Evolutionary conservation across 371 early-diverging fungal genomes (phyloP).

Genomic region (Syncephalastrum monosporum): DNA sequence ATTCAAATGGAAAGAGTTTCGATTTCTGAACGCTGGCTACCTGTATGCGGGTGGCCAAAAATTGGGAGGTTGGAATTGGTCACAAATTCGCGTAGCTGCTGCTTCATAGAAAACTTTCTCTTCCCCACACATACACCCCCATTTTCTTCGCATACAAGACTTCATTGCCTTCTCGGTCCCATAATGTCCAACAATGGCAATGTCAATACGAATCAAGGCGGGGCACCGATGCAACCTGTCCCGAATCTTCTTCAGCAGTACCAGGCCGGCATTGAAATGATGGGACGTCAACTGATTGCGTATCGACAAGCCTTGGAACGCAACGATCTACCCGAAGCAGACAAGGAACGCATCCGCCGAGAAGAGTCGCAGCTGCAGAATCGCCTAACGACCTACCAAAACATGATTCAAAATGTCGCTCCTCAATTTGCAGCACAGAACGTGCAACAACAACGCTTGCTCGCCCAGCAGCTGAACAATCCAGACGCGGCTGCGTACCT

Average conservation of each 20-base stretch:
- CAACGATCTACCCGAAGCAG: slow-evolving; percentile 30
- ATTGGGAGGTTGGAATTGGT: too few relatives aligned
- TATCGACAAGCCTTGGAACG: slow-evolving; percentile 35
- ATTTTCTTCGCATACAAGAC: too few relatives aligned
- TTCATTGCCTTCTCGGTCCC: too few relatives aligned
- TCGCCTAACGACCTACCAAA: slow-evolving; percentile 28
- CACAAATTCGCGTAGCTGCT: too few relatives aligned
- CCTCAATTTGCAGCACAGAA: slow-evolving; percentile 29
- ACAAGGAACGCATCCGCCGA: slow-evolving; percentile 22
- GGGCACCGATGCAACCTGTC: too few relatives aligned
- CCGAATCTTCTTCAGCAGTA: slow-evolving; percentile 24
- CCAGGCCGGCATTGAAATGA: slow-evolving; percentile 29
- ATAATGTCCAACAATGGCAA: too few relatives aligned
- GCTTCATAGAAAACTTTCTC: too few relatives aligned
- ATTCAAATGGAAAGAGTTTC: too few relatives aligned
- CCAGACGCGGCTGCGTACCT: not conserved
- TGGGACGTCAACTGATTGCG: slow-evolving; percentile 24
- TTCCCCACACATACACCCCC: too few relatives aligned
- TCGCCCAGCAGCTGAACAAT: slow-evolving; percentile 2
- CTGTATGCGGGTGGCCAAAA: too few relatives aligned
- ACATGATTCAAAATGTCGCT: slow-evolving; percentile 26
- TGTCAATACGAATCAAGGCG: too few relatives aligned
- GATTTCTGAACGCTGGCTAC: too few relatives aligned
- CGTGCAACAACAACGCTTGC: slow-evolving; percentile 17
- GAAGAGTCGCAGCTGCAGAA: slow-evolving; percentile 36